Conservation (phyloP, 768 basidiomycete genomes). For the Pleurotus pulmonarius region DNA sequence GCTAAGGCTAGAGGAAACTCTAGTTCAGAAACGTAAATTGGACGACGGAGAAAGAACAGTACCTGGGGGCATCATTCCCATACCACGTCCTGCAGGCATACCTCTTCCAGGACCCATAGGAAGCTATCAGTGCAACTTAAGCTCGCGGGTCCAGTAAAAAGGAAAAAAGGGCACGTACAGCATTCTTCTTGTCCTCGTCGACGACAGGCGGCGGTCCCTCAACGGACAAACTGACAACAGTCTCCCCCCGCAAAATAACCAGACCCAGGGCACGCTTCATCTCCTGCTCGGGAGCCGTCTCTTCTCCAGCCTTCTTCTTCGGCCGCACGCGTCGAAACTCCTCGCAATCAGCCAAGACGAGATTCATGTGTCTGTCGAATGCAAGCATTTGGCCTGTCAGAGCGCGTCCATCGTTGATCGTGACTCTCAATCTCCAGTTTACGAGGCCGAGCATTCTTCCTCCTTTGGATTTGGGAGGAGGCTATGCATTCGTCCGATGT, state of each 20-base stretch:
- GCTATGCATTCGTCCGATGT: conserved; percentile 34
- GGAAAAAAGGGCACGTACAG: conserved; percentile 37
- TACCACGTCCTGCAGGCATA: conserved; percentile 94
- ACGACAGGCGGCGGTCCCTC: conserved; percentile 93
- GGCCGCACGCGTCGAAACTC: conserved; percentile 91
- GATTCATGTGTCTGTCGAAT: conserved; percentile 99
- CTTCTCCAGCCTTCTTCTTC: conserved; percentile 87
- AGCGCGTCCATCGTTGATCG: conserved; percentile 94
- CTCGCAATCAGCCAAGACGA: conserved; percentile 97
- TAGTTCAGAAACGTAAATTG: conserved; percentile 21
- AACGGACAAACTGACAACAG: conserved; percentile 90
- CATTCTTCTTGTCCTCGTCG: conserved; percentile 86
- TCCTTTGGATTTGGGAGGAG: conserved; percentile 95
- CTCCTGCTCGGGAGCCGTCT: conserved; percentile 79
- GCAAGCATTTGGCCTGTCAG: conserved; percentile 99
- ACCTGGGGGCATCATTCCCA: conserved; percentile 93
- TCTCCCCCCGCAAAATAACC: conserved; percentile 94
- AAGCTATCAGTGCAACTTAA: conserved; percentile 41
- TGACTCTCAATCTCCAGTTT: conserved; percentile 97
- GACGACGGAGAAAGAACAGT: conserved; percentile 23
- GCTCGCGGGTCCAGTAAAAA: not conserved
- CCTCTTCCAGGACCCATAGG: conserved; percentile 90
- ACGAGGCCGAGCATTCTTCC: conserved; percentile 97
- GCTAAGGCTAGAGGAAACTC: conserved; percentile 59
- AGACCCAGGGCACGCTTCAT: conserved; percentile 94